phyloP scores from a whole-genome alignment of 345 rosid genomes.

The Arabidopsis arenosa region DNA sequence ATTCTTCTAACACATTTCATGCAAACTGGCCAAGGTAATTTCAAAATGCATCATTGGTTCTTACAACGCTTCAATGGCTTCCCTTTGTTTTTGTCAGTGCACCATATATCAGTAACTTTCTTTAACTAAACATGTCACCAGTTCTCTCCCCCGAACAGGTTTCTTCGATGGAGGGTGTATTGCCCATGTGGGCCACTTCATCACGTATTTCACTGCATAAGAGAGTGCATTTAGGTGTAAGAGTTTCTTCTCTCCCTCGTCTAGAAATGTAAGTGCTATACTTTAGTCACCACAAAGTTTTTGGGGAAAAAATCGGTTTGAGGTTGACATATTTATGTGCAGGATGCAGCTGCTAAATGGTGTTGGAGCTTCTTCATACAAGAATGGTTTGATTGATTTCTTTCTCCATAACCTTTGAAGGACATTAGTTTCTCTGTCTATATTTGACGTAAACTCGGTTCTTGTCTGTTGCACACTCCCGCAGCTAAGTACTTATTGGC shows the following conservation, averaged over 20 bases:
- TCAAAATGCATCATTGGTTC: neutral
- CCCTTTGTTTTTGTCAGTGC: slow-evolving; percentile 6
- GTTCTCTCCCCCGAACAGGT: slow-evolving; percentile 82
- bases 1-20: slow-evolving; percentile 72
- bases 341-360: slow-evolving; percentile 46
- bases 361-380: slow-evolving; percentile 38
- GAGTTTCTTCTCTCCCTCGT: slow-evolving; percentile 71
- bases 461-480: neutral
- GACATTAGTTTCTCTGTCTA: neutral
- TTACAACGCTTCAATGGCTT: slow-evolving; percentile 14
- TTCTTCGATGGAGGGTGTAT: slow-evolving; percentile 69
- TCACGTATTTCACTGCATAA: too few species aligned
- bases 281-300: slow-evolving; percentile 4
- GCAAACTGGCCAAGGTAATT: slow-evolving; percentile 74
- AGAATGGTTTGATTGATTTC: slow-evolving; percentile 35
- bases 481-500: slow-evolving; percentile 72
- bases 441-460: slow-evolving; percentile 9
- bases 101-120: slow-evolving; percentile 29
- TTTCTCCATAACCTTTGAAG: slow-evolving; percentile 3
- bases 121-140: slow-evolving; percentile 55
- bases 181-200: slow-evolving; percentile 65
- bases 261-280: slow-evolving; percentile 65
- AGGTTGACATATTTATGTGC: slow-evolving; percentile 22
- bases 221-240: slow-evolving; percentile 61
- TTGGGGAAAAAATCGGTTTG: neutral